Evolutionary conservation across 2,329 filamentous ascomycete genomes (phyloP).

Genomic region (Penicillium occitanis): DNA sequence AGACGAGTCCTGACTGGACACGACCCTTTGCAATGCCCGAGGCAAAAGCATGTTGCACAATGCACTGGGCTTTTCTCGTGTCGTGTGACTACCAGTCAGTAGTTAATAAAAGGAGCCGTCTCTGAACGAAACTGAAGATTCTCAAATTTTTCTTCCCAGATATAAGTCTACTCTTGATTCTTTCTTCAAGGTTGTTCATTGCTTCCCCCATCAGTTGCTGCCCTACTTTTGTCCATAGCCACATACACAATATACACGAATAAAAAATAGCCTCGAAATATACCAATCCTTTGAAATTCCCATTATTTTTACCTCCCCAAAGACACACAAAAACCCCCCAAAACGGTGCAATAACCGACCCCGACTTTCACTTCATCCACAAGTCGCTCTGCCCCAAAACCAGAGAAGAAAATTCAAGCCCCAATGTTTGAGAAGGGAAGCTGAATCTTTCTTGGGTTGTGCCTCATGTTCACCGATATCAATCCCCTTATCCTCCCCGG

Average conservation of each 20-base stretch:
- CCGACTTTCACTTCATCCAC: neutral
- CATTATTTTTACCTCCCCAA: neutral
- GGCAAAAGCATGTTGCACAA: neutral
- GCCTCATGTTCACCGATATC: conserved; percentile 16
- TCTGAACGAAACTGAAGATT: neutral
- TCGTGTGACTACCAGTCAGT: neutral
- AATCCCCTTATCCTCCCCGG: neutral
- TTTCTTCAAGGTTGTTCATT: neutral
- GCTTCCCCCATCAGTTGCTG: neutral
- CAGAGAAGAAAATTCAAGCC: neutral
- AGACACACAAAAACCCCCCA: neutral
- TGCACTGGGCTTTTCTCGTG: neutral
- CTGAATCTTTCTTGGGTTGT: conserved; percentile 3
- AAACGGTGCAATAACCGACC: conserved; percentile 9
- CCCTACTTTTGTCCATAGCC: neutral
- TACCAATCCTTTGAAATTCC: neutral
- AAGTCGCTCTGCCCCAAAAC: conserved; percentile 12
- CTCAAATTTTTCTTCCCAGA: neutral
- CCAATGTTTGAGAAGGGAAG: too few species aligned
- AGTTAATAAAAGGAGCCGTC: neutral
- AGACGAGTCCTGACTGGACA: neutral
- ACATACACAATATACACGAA: neutral
- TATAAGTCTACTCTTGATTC: neutral
- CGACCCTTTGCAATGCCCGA: neutral
- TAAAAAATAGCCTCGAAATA: neutral